phyloP scores from a whole-genome alignment of 495 filamentous ascomycete species.

The Astrothelium macrocarpum region DNA sequence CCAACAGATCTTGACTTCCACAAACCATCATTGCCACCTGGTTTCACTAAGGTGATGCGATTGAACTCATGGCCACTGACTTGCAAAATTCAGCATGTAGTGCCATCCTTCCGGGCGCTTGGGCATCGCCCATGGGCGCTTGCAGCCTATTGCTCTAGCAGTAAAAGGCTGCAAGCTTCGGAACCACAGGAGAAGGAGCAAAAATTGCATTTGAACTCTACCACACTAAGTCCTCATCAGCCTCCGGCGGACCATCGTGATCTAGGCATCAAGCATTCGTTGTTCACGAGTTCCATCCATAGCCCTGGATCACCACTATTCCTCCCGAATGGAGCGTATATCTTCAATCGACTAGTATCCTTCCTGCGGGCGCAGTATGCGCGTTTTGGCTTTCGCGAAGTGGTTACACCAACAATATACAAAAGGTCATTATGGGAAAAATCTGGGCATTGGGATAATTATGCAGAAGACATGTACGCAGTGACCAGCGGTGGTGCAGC shows the following conservation, averaged over 20 bases:
- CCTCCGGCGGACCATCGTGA: conserved; percentile 55
- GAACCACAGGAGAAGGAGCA: not conserved
- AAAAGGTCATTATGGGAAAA: conserved; percentile 83
- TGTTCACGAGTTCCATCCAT: conserved; percentile 69
- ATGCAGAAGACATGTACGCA: conserved; percentile 90
- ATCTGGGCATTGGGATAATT: conserved; percentile 88
- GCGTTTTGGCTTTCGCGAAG: conserved; percentile 81
- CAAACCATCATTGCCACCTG: not conserved
- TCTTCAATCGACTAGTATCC: conserved; percentile 77
- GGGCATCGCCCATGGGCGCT: not conserved
- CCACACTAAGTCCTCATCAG: conserved; percentile 17
- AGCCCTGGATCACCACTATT: conserved; percentile 86
- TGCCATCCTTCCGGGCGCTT: not conserved
- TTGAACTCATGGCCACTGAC: not conserved
- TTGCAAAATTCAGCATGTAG: not conserved
- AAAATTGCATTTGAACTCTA: conserved; percentile 17
- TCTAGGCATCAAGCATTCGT: conserved; percentile 58
- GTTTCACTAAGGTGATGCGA: not conserved
- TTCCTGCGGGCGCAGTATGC: conserved; percentile 84
- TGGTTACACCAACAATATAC: conserved; percentile 89
- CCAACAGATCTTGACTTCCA: not conserved
- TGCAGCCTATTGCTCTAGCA: not conserved
- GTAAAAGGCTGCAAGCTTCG: not conserved
- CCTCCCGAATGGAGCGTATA: conserved; percentile 70
- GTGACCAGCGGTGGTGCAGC: conserved; percentile 57